phyloP scores from a whole-genome alignment of 1,139 yeast genomes.

The Blastobotrys malaysiensis region DNA sequence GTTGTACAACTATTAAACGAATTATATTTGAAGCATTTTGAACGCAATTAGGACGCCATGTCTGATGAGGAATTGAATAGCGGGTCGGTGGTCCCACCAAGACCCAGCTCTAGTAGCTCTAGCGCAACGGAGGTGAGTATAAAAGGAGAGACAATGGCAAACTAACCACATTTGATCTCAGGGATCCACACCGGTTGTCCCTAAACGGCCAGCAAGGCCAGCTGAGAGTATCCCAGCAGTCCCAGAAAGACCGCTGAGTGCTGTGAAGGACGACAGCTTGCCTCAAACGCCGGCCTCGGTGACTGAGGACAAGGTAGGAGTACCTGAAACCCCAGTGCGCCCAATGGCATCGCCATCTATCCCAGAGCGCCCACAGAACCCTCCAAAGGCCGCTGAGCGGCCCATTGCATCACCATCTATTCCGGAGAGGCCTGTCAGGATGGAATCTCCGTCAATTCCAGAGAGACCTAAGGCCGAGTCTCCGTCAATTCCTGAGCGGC shows the following conservation, averaged over 20 bases:
- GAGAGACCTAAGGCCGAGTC: too few species aligned
- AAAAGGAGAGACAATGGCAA: neutral
- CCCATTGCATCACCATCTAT: constrained; percentile 3
- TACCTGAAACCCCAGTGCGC: neutral
- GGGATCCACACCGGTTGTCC: neutral
- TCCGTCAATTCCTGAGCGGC: too few species aligned
- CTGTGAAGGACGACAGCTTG: neutral
- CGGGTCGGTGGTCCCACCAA: constrained; percentile 5
- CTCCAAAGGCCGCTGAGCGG: neutral
- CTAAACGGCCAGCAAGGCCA: neutral
- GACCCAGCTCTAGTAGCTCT: neutral
- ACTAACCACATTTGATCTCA: neutral
- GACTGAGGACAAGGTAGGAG: neutral
- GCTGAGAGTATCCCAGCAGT: neutral
- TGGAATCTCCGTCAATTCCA: too few species aligned
- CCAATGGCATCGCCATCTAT: neutral
- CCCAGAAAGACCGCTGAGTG: constrained; percentile 2
- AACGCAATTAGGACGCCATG: neutral
- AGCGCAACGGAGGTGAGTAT: neutral
- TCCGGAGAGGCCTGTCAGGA: too few species aligned
- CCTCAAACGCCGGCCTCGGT: constrained; percentile 5
- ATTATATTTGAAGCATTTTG: neutral
- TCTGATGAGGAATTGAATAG: neutral
- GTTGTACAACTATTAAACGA: neutral
- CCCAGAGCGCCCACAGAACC: neutral